A percentile compares a stretch with the other conserved stretches of the same genome.
Conservation (phyloP, 1,284 basidiomycete species). For the Trametes hirsuta region DNA sequence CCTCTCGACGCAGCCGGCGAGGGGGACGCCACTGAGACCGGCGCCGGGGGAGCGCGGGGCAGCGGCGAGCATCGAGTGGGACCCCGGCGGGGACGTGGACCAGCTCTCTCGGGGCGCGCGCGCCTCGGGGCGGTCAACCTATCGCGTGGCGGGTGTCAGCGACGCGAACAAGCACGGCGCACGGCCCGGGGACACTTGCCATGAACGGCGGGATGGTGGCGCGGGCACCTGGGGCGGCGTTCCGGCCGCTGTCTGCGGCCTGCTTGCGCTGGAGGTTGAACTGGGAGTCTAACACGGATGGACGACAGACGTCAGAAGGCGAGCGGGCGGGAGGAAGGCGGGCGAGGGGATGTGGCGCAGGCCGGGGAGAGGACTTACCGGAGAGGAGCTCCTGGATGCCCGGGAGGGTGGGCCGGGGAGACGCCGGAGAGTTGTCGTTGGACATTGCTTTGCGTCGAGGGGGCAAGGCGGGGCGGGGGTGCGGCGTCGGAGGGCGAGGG, state of each 20-base stretch:
- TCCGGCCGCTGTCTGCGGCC: neutral
- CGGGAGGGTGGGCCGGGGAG: constrained; percentile 12
- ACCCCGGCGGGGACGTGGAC: neutral
- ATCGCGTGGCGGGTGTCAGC: neutral
- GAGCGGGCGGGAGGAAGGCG: neutral
- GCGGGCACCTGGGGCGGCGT: neutral
- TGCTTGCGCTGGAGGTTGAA: constrained; percentile 1
- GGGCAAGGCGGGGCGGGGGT: neutral
- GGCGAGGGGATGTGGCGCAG: neutral
- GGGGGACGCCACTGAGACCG: neutral
- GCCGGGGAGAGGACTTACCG: constrained; percentile 5
- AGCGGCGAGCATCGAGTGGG: neutral
- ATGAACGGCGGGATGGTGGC: neutral
- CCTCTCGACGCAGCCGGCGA: neutral
- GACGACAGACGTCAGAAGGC: neutral
- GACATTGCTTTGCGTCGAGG: neutral
- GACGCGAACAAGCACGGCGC: neutral
- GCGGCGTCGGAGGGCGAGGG: neutral
- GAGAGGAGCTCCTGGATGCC: constrained; percentile 17
- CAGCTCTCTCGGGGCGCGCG: neutral
- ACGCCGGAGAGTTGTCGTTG: neutral
- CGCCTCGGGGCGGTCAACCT: neutral
- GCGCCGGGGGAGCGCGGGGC: neutral
- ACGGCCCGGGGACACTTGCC: constrained; percentile 2
- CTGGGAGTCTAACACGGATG: neutral